Conservation (phyloP, 208 protist species). For the Trichomonas vaginalis region DNA sequence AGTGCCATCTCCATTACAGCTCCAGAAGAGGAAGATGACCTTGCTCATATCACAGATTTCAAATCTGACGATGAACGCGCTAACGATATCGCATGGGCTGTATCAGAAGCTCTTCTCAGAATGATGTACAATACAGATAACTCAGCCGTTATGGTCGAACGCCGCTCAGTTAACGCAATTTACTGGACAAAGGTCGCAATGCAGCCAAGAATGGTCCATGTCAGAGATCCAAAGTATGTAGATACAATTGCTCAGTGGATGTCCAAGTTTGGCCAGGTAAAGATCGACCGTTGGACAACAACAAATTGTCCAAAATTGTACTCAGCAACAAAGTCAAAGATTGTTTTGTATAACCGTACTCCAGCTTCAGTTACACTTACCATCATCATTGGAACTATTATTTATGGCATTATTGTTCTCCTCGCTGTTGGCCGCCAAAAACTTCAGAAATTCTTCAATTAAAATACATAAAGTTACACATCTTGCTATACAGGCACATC, state of each 20-base stretch:
- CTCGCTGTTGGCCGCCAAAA: neutral
- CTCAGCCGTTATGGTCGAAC: neutral
- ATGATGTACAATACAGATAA: conserved; percentile 7
- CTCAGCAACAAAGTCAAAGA: neutral
- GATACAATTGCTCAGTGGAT: neutral
- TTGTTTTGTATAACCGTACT: neutral
- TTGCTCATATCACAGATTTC: neutral
- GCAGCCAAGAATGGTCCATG: neutral
- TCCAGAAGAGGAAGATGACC: neutral
- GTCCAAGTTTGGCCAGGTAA: neutral
- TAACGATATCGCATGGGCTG: neutral
- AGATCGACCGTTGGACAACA: neutral
- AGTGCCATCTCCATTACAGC: neutral
- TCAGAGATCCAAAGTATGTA: neutral
- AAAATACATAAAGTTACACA: neutral
- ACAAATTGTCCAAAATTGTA: neutral
- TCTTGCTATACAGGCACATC: neutral
- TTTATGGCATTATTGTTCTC: neutral
- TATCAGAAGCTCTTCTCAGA: neutral
- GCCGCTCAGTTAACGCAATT: neutral
- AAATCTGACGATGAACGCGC: neutral
- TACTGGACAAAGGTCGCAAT: neutral
- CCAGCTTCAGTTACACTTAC: neutral
- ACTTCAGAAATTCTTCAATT: neutral
- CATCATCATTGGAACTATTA: neutral